phyloP scores from a whole-genome alignment of 1,284 basidiomycete genomes.

The Rhizoctonia solani region DNA sequence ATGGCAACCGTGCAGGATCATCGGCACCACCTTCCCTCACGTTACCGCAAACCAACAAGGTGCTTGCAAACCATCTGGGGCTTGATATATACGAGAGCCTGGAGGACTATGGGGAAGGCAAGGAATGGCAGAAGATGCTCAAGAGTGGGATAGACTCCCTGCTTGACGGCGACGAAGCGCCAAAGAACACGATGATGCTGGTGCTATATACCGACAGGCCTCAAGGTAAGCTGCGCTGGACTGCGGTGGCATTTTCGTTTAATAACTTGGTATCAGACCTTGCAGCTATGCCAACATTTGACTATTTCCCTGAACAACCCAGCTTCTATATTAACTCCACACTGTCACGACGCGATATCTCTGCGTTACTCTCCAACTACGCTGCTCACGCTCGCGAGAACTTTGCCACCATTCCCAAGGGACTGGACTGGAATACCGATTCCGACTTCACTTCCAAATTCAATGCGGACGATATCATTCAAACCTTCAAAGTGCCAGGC shows the following conservation, averaged over 20 bases:
- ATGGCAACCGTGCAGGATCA: not conserved
- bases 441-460: slow-evolving; percentile 38
- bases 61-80: slow-evolving; percentile 67
- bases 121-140: slow-evolving; percentile 35
- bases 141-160: slow-evolving; percentile 38
- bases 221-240: slow-evolving; percentile 9
- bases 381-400: slow-evolving; percentile 13
- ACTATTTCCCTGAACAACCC: slow-evolving; percentile 14
- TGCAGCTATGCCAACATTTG: not conserved
- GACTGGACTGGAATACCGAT: slow-evolving; percentile 14
- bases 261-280: slow-evolving; percentile 40
- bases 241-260: slow-evolving; percentile 37
- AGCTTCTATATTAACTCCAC: slow-evolving; percentile 31
- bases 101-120: slow-evolving; percentile 45
- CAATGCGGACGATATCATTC: slow-evolving; percentile 45
- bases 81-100: slow-evolving; percentile 66
- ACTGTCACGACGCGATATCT: slow-evolving; percentile 23
- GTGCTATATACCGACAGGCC: slow-evolving; percentile 27
- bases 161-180: slow-evolving; percentile 39
- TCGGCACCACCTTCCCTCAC: slow-evolving; percentile 16
- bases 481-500: slow-evolving; percentile 49
- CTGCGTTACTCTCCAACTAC: slow-evolving; percentile 13
- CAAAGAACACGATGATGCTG: slow-evolving; percentile 16
- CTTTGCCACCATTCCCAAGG: slow-evolving; percentile 17
- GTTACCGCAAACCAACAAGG: slow-evolving; percentile 56